Base-by-base conservation (phyloP, 257 asterid genomes). In the Solanum peruvianum region DNA sequence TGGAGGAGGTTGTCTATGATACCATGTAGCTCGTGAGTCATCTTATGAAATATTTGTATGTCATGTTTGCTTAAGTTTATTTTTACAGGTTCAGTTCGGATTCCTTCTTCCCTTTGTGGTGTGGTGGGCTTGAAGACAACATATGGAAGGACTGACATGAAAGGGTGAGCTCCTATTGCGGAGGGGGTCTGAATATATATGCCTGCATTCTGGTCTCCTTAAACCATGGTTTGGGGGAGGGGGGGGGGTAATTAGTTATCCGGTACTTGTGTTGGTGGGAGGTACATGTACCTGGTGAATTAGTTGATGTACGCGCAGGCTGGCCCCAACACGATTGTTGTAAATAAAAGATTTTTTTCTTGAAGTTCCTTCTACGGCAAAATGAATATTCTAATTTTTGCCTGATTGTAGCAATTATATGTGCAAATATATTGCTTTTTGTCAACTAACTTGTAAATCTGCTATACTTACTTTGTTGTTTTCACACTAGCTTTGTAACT, bases 21-120 rank as follows among this genome's bases (percentile, higher is more conserved):
- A 70, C 76, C 87, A 70, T 66, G 60, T 76, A 90, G 66, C 85
- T 86, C 86, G 86, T 87, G 88, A 87, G 87, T 71, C 64, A 23
- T 62, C 29, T 35, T 52, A 52, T 52, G 62, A 52, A 52, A 52
- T 52, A 52, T 52, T 52, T 16, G 0, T 52, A 52, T 52, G 62
- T 52, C 62, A 56, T 88, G 89, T 47, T 80, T 82, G 82, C 83
- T 87, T 72, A 66, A 85, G 87, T 62, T 87, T 27, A 83, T 45
- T 52, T 45, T 86, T 49, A 87, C 98, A 97, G 99, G 99, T 86
- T 97, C 99, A 20, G 87, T 97, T 72, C 98, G 99, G 84, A 93
- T 97, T 88, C 99, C 99, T 62, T 95, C 98, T 89, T 96, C 99
- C 82, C 92, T 97, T 73, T 97, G 99, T 89, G 99, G 99, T 83